Base-by-base conservation (phyloP, 495 filamentous ascomycete genomes). In the Pseudomonodictys pantanalensis region DNA sequence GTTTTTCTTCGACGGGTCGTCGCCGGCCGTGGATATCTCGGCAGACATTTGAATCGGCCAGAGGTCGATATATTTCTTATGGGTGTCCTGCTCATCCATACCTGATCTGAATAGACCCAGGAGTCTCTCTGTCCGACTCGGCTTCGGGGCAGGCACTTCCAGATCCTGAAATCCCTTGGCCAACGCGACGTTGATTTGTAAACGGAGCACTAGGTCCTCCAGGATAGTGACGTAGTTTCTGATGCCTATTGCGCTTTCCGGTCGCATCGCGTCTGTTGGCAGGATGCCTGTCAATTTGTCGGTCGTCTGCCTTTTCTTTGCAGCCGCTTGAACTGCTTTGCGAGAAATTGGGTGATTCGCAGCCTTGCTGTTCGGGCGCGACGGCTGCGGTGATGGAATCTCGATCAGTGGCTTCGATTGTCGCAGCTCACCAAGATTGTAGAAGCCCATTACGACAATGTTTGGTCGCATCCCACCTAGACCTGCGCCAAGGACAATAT, bases 381-480 rank as follows among this genome's bases (percentile, higher is more conserved):
- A 64, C 6, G 58, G 60, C 42, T 62, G 69, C 1, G 54, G 59
- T 18, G 71, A 63, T 1, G 71, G 68, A 24, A 76, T 73, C 58
- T 82, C 81, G 18, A 77, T 76, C n/a, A 83, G 69, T 1, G 80
- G 77, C 50, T 78, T 74, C 7, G 78, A 78, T 39, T 76, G 66
- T 42, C 86, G 79, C 45, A 86, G 79, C 44, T 92, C 88, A 42
- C 88, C 85, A 52, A 95, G 77, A 65, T 88, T 88, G 68, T 84
- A 88, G 67, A 87, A 86, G 10, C 85, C 85, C 47, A 88, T 67
- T 24, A 95, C 80, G 11, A 87, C 89, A 56, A 95, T 93, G 64
- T 95, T 95, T 1, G 90, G 90, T 46, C 90, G 71, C 90, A 95
- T 95, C 8, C 90, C 90, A n/a, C 90, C 90, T 3, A 95, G 75